phyloP scores from a whole-genome alignment of 768 basidiomycete genomes.

The Hemileccinum rubropunctum region DNA sequence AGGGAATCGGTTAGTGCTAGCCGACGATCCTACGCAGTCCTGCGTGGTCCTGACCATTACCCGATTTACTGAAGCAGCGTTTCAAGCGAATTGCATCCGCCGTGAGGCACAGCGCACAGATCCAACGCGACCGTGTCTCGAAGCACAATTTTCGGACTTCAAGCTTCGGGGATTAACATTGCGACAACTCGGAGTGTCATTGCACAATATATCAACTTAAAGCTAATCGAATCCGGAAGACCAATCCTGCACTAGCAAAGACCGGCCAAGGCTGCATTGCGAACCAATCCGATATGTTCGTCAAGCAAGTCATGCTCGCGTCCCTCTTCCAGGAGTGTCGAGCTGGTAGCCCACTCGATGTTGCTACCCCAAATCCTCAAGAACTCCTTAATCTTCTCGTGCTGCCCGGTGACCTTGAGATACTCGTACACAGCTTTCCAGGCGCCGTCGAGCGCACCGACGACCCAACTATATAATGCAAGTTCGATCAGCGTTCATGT shows the following conservation, averaged over 20 bases:
- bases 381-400: constrained; percentile 15
- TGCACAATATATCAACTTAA: too few relatives aligned
- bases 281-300: background rate
- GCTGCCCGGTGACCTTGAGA: constrained; percentile 11
- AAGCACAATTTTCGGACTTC: too few relatives aligned
- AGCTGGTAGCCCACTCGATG: constrained; percentile 23
- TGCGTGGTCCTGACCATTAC: too few relatives aligned
- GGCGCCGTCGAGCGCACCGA: constrained; percentile 37
- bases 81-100: too few relatives aligned
- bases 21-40: too few relatives aligned
- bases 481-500: constrained; percentile 7
- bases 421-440: constrained; percentile 34
- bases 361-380: constrained; percentile 28
- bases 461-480: constrained; percentile 31
- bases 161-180: too few relatives aligned
- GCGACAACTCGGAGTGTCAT: too few relatives aligned
- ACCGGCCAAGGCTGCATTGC: background rate
- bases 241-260: background rate
- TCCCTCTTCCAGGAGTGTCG: background rate
- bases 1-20: too few relatives aligned
- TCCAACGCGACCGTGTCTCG: too few relatives aligned
- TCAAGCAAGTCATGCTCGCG: constrained; percentile 3
- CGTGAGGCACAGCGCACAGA: too few relatives aligned
- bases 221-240: too few relatives aligned
- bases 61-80: too few relatives aligned